Conservation (phyloP, 2,329 filamentous ascomycete species). For the Grosmannia clavigera region DNA sequence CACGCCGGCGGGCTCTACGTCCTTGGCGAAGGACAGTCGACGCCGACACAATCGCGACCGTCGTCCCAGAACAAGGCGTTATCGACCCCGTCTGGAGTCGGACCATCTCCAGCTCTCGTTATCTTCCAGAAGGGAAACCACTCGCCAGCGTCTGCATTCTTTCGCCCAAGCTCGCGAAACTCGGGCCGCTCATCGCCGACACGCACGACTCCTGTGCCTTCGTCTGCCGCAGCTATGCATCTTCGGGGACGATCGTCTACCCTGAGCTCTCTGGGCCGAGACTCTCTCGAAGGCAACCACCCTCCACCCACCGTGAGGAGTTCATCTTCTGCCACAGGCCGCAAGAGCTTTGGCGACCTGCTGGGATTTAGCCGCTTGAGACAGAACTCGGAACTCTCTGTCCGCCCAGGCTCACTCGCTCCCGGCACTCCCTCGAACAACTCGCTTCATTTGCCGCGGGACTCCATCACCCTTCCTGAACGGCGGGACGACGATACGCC, state of each 20-base stretch:
- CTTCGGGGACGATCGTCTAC: slow-evolving; percentile 77
- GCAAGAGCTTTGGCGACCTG: slow-evolving; percentile 86
- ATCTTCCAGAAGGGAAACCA: slow-evolving; percentile 22
- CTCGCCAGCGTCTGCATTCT: slow-evolving; percentile 37
- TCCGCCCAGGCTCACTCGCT: slow-evolving; percentile 50
- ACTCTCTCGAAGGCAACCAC: slow-evolving; percentile 58
- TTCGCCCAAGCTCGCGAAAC: slow-evolving; percentile 33
- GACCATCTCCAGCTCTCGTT: slow-evolving; percentile 21
- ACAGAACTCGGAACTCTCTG: slow-evolving; percentile 63
- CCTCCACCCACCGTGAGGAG: slow-evolving; percentile 57
- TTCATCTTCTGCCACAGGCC: slow-evolving; percentile 69
- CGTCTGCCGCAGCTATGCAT: slow-evolving; percentile 21
- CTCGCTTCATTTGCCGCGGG: slow-evolving; percentile 65
- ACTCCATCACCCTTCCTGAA: slow-evolving; percentile 60
- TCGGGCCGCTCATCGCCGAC: slow-evolving; percentile 58
- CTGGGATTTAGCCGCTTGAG: slow-evolving; percentile 68
- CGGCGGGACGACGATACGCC: slow-evolving; percentile 80
- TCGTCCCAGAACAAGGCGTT: slow-evolving; percentile 15
- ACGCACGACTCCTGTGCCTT: slow-evolving; percentile 23
- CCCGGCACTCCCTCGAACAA: slow-evolving; percentile 69
- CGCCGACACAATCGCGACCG: slow-evolving; percentile 20
- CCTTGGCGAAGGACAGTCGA: slow-evolving; percentile 11
- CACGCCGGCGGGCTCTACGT: not conserved
- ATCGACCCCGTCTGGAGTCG: slow-evolving; percentile 17
- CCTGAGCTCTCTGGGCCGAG: slow-evolving; percentile 66